Base-by-base conservation (phyloP, 306 rosid species). In the Begonia loranthoides region DNA sequence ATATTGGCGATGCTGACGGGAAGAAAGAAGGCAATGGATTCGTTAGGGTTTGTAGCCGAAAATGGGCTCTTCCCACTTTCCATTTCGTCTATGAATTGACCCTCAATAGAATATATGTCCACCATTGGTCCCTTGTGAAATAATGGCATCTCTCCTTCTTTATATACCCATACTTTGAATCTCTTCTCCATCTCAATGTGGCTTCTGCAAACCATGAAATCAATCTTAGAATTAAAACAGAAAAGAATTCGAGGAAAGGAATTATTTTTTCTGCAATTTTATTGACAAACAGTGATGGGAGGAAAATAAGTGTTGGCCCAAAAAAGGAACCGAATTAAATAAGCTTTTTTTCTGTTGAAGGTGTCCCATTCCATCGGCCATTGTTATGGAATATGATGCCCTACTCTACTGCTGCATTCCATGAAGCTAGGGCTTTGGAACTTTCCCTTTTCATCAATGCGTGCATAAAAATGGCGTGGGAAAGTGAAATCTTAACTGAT, bases 171-270 rank as follows among this genome's bases (percentile, higher is more conserved):
- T 41, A 84, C 74, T 49, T 75, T 88, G 49, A 88, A 79, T 56
- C 72, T 76, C 69, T 79, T 81, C 71, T 56, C 12, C 95, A 88
- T 88, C 71, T 88, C 95, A n/a, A 60, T 48, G 60, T 84, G 76
- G 51, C 96, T 88, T 64, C 95, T 88, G 61, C 0, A 15, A 45
- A 13, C 2, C 28, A 14, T 13, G 12, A 34, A 52, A 34, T 12
- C 14, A 10, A 10, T 11, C 15, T 43, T 10, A 43, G 15, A 43
- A 6, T 43, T 43, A 10, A 39, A 43, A 12, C 13, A 43, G 47
- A 43, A 11, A 11, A 43, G n/a, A n/a, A n/a, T n/a, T n/a, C n/a
- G n/a, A n/a, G n/a, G n/a, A n/a, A n/a, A n/a, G 36, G 1, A 28
- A 28, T 28, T 5, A 28, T 28, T 28, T 28, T 28, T 28, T 28